Evolutionary conservation across 140 eudicot species (phyloP).

Genomic region (Anethum foeniculum): DNA sequence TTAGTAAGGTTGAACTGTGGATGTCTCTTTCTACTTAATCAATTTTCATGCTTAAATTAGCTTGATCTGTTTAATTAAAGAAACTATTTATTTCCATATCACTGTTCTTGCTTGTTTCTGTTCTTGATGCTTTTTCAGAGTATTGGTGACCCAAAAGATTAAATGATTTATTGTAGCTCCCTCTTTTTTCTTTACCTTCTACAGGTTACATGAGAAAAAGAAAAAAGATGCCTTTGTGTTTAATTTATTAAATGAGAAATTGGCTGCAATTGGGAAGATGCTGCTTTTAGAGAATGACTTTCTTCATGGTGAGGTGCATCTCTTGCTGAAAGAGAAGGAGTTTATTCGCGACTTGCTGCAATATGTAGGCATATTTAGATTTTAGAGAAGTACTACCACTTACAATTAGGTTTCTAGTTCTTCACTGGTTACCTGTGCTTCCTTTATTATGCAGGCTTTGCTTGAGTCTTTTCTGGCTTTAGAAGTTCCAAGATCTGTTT

Average conservation of each 20-base stretch:
- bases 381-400: background rate
- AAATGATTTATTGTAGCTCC: background rate
- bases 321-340: conserved; percentile 6
- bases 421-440: background rate
- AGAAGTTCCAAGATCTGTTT: background rate
- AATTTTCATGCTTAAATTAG: background rate
- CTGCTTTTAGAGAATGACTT: conserved; percentile 9
- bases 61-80: background rate
- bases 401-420: background rate
- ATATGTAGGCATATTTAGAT: background rate
- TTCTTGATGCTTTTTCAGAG: background rate
- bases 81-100: background rate
- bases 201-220: background rate
- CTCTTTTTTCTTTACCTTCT: background rate
- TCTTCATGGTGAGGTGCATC: conserved; percentile 10
- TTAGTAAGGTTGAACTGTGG: background rate
- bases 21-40: background rate
- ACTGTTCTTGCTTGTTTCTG: background rate
- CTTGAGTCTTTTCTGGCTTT: background rate
- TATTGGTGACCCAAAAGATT: background rate
- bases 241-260: conserved; percentile 1
- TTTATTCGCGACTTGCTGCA: conserved; percentile 1
- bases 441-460: background rate
- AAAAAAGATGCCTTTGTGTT: background rate
- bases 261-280: conserved; percentile 13